Evolutionary conservation across 2,329 filamentous ascomycete species (phyloP), one percentile per base, ranked within the genome.

Genomic region (Fusarium sp.): DNA sequence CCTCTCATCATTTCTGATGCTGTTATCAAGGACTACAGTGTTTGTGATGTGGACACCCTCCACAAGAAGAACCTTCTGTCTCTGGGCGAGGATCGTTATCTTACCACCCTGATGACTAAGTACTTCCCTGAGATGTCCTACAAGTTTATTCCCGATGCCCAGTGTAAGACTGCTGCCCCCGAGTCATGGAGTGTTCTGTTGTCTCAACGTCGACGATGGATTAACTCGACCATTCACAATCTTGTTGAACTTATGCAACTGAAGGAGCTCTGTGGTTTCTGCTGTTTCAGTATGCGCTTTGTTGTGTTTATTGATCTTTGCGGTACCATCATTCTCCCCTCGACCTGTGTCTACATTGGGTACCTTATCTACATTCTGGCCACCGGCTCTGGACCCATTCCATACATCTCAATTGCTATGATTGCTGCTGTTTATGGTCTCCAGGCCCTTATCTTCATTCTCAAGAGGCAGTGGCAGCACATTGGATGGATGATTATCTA

Each of bases 401-500:
- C 96, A 1, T 80, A 94, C 62, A 93, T 98, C 76, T 97, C 96
- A 0, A 91, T 99, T 74, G 88, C 93, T 80, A 96, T 99, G 88
- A 84, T 99, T 81, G 95, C 92, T 28, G 94, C 90, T 67, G 94
- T 98, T 22, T 99, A 99, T 79, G 96, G 96, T 88, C 90, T 99
- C 7, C 96, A 99, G 81, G 95, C 95, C 6, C 84, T 98, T 69
- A 97, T 99, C 79, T 99, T 99, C 85, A 95, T 98, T 77, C 87
- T 98, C 78, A 98, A 98, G 86, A 89, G 96, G 59, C 94, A 98
- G 83, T 99, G 96, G 96, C 95, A 99, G 82, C 96, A 98, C 81
- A 90, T 99, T 70, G 96, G 96, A 76, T 99, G 96, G 96, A 98
- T 99, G 95, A 92, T 99, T 75, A 98, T 99, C 81, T 99, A 99